phyloP scores from a whole-genome alignment of 495 filamentous ascomycete species.

The Penicillium dipodomyicola region DNA sequence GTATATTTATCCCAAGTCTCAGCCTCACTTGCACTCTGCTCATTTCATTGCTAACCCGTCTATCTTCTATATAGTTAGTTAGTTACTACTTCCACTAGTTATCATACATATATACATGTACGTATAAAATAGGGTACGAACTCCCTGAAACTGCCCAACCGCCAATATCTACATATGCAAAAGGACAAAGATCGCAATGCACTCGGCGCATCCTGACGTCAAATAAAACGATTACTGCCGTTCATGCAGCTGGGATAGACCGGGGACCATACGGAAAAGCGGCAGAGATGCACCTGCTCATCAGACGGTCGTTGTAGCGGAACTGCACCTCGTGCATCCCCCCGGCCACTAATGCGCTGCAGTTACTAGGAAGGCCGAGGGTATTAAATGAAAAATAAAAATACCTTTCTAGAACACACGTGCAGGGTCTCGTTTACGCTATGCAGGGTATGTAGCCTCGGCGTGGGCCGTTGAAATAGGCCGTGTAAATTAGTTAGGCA shows the following conservation, averaged over 20 bases:
- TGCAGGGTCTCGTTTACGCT: conserved; percentile 7
- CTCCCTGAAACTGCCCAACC: neutral
- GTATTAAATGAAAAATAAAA: neutral
- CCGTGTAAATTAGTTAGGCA: neutral
- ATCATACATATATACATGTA: neutral
- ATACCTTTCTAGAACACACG: conserved; percentile 9
- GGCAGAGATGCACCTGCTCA: conserved; percentile 3
- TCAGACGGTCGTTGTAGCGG: conserved; percentile 9
- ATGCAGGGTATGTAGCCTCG: conserved; percentile 7
- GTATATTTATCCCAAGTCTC: neutral
- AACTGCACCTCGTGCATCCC: conserved; percentile 14
- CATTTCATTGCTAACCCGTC: neutral
- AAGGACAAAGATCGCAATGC: conserved; percentile 12
- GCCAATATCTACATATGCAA: conserved; percentile 1
- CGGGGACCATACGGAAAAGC: conserved; percentile 6
- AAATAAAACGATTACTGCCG: conserved; percentile 7
- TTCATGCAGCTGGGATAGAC: conserved; percentile 10
- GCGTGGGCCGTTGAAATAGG: conserved; percentile 14
- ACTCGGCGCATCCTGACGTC: conserved; percentile 12
- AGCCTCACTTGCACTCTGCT: neutral
- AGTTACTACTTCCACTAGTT: too few relatives aligned
- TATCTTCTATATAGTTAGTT: too few relatives aligned
- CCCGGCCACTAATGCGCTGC: conserved; percentile 12
- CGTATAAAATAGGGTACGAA: neutral
- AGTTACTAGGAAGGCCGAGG: neutral